A percentile compares a stretch with the other conserved stretches of the same genome.
These are phyloP conservation scores for Colletotrichum coccodes DNA, from an alignment of 2,329 filamentous ascomycete genomes.

Conservation along the genomic window DNA sequence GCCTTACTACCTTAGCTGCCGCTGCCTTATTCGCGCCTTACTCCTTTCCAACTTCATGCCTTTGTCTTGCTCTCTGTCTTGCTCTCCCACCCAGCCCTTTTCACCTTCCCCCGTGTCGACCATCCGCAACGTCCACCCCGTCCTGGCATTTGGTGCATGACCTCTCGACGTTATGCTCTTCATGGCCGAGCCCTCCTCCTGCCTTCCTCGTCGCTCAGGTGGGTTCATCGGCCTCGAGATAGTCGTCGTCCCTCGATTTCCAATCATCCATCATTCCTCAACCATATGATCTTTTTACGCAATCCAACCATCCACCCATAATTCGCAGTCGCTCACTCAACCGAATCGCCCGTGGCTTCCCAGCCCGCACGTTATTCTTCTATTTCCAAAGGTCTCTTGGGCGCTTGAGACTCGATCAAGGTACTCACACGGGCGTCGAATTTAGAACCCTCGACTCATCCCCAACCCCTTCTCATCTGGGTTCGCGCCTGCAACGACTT, in stretches of 20 bases:
- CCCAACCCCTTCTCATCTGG: too few relatives aligned
- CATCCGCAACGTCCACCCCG: not conserved
- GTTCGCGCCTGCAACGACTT: not conserved
- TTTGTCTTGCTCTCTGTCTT: not conserved
- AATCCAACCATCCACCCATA: not conserved
- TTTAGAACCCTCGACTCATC: not conserved
- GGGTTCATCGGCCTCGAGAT: too few relatives aligned
- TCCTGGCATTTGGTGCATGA: not conserved
- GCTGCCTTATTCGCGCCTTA: constrained; percentile 5
- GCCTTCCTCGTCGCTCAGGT: too few relatives aligned
- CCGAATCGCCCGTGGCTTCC: not conserved
- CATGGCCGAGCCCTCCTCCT: not conserved
- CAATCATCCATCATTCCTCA: not conserved
- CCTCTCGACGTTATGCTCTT: not conserved
- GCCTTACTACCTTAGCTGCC: constrained; percentile 2
- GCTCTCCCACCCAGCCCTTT: not conserved
- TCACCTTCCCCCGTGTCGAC: too few relatives aligned
- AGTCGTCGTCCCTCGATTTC: not conserved
- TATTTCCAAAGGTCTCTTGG: not conserved
- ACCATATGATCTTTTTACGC: not conserved
- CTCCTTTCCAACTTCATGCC: constrained; percentile 15
- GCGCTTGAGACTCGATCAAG: not conserved
- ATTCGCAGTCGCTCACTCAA: not conserved
- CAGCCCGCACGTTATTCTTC: not conserved
- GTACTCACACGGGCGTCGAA: not conserved